phyloP scores from a whole-genome alignment of 495 filamentous ascomycete species.

The Tetracladium setigerum region DNA sequence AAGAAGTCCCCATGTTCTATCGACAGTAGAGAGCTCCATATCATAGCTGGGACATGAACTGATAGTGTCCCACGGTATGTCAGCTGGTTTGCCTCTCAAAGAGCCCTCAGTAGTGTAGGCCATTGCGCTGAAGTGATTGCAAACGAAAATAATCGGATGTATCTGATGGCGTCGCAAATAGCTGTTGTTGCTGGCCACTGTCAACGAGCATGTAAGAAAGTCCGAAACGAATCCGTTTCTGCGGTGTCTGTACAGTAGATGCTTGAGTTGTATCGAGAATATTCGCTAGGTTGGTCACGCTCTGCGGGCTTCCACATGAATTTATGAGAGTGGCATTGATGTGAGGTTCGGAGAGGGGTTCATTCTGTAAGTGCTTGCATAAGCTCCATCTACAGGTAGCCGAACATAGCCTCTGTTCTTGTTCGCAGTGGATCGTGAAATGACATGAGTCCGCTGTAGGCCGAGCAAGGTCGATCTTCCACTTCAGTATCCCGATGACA shows the following conservation, averaged over 20 bases:
- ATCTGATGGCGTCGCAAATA: neutral
- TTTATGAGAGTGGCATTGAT: neutral
- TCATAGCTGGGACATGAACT: neutral
- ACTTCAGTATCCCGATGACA: too few species aligned
- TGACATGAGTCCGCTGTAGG: too few species aligned
- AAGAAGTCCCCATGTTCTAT: constrained; percentile 62
- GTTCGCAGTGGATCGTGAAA: too few species aligned
- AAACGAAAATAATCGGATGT: neutral
- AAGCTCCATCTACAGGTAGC: too few species aligned
- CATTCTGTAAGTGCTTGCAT: neutral
- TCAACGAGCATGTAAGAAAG: neutral
- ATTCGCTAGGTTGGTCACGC: neutral
- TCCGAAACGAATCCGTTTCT: neutral
- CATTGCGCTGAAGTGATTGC: neutral
- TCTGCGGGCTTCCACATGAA: neutral
- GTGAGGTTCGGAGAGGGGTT: neutral
- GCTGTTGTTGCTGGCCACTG: neutral
- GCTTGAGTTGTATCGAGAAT: neutral
- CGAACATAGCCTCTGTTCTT: too few species aligned
- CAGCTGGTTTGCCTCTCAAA: neutral
- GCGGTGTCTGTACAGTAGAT: neutral
- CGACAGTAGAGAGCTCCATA: constrained; percentile 11
- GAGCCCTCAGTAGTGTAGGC: neutral
- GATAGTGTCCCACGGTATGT: neutral
- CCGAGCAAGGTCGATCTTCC: too few species aligned